Base-by-base conservation (phyloP, 2,329 filamentous ascomycete genomes). In the Aspergillus pseudonomiae region DNA sequence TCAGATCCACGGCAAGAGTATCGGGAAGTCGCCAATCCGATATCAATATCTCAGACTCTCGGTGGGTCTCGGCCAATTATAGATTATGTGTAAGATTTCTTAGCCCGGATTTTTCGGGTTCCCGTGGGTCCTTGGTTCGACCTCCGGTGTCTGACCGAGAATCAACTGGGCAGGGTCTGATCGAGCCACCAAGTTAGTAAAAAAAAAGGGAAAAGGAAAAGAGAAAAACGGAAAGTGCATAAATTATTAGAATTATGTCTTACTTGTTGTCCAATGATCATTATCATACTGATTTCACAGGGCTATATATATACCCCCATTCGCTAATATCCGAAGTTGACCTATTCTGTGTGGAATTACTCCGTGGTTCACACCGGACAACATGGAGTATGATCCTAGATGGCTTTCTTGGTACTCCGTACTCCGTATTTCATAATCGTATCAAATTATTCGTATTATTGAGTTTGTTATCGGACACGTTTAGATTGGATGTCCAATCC, bases 71-170 rank as follows among this genome's bases (percentile, higher is more conserved):
- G 16, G 28, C 26, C 48, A 52, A 50, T 50, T 3, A 28, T 14
- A 26, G 14, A 16, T 11, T 1, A 48, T 6, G 6, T 4, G 2
- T 9, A 30, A 28, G 26, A 10, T 19, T 50, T 30, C 24, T 50
- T 50, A 30, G 26, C 46, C 39, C 46, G 46, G 30, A 50, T 54
- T 36, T 24, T 54, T 54, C 52, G 52, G 52, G 9, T 54, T 54
- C 52, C 52, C 52, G 52, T 34, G 28, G 52, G 52, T 34, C 43
- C 21, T 46, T 52, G 3, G 26, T 19, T 14, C 26, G 10, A 52
- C 32, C 16, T 39, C 52, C 52, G 52, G 52, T 26, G 52, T 55
- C 52, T 55, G 52, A 55, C 52, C 52, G 52, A 55, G 30, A 55
- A 19, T 21, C 48, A 48, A 50, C 16, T 50, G 46, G 43, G 26